These are phyloP conservation scores for Tulasnella sp. DNA, from an alignment of 768 basidiomycete genomes.

Conservation along the genomic window DNA sequence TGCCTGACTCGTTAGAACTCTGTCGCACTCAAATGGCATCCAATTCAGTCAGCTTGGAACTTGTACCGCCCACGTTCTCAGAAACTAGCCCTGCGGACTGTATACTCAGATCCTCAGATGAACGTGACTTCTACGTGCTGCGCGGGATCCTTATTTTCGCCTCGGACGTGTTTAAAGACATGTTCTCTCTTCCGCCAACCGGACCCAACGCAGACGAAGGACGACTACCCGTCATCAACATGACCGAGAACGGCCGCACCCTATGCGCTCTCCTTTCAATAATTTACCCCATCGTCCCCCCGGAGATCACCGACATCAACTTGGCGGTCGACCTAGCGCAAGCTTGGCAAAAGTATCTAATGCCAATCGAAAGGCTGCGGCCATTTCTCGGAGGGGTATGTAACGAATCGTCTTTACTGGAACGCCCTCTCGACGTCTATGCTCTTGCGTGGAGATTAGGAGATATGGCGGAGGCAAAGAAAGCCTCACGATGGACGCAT, in stretches of 20 bases:
- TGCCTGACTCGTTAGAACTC: neutral
- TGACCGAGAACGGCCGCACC: neutral
- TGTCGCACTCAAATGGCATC: neutral
- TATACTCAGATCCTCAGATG: constrained; percentile 49
- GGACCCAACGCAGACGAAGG: neutral
- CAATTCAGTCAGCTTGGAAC: neutral
- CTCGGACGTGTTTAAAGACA: constrained; percentile 50
- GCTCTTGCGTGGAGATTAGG: constrained; percentile 9
- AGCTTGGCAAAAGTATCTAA: neutral
- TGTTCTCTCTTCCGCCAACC: constrained; percentile 37
- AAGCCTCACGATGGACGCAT: neutral
- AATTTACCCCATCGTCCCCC: neutral
- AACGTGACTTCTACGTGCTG: constrained; percentile 46
- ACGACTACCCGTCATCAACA: neutral
- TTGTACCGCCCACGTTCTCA: constrained; percentile 19
- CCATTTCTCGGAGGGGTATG: neutral
- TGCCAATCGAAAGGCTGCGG: neutral
- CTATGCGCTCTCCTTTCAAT: neutral
- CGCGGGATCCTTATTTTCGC: constrained; percentile 47
- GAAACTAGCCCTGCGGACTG: constrained; percentile 45
- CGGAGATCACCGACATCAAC: too few relatives aligned
- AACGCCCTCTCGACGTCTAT: neutral
- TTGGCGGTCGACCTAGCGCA: neutral
- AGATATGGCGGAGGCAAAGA: neutral
- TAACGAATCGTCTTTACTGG: neutral